Base-by-base conservation (phyloP, 2,329 filamentous ascomycete genomes). In the Talaromyces pinophilus region DNA sequence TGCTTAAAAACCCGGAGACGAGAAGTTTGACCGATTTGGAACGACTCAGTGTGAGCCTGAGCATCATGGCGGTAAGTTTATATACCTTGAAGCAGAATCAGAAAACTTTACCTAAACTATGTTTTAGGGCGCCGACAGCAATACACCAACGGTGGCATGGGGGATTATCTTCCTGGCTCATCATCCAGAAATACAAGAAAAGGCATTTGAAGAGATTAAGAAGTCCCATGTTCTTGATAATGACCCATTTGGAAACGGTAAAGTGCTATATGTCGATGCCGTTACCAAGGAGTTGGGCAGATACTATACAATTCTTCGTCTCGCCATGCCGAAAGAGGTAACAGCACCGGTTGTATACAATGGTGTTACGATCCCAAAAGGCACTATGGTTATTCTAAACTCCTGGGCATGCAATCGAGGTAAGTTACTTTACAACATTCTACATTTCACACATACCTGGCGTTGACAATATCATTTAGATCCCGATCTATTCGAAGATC, bases 331-430 rank as follows among this genome's bases (percentile, higher is more conserved):
- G 7, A 63, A 67, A 22, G 54, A 64, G 19, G 64, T 57, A 17
- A 59, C 55, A 22, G 22, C 59, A 22, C 48, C 62, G 2, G 67
- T 68, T 19, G 35, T 59, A 17, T 70, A 64, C 50, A 62, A 68
- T 42, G 67, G 67, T 5, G 33, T 46, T 15, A 61, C 50, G 2
- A 68, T 70, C 19, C 69, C 67, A 3, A 61, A 64, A 46, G 65
- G 63, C 15, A 69, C 69, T 10, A 66, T 67, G 40, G 35, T 70
- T 13, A 68, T 69, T 19, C 30, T 70, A 48, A 70, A 70, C 54
- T 59, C 67, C 19, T 70, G 69, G 69, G 69, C 62, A 4, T 70
- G 69, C 42, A 70, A 70, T 61, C 48, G 59, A 35, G 68, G 69
- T 69, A 60, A 33, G 30, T 7, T 33, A 7, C 30, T 33, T 33